Percentiles rank a stretch among this genome's conserved stretches.
Conservation (phyloP, 768 basidiomycete species). For the Dioszegia crocea region DNA sequence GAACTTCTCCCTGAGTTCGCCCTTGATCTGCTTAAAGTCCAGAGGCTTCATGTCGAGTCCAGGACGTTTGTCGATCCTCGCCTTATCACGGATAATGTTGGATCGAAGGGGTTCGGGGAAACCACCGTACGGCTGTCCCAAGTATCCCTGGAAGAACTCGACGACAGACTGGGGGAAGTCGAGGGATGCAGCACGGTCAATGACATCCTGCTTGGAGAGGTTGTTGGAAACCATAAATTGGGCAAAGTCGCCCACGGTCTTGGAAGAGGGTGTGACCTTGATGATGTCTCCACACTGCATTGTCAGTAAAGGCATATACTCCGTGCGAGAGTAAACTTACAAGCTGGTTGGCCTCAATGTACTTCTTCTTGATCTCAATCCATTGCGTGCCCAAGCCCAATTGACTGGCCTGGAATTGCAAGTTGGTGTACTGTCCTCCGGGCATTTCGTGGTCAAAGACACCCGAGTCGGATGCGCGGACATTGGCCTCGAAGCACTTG, state of each 20-base stretch:
- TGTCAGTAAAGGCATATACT: background rate
- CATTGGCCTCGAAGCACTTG: conserved; percentile 95
- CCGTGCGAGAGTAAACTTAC: conserved; percentile 54
- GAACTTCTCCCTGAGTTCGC: conserved; percentile 84
- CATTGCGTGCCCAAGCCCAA: conserved; percentile 96
- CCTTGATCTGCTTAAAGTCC: conserved; percentile 94
- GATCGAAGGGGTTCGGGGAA: conserved; percentile 96
- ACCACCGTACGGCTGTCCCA: conserved; percentile 94
- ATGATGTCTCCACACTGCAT: conserved; percentile 88
- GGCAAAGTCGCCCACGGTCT: conserved; percentile 98
- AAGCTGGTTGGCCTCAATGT: conserved; percentile 94
- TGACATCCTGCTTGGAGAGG: conserved; percentile 77
- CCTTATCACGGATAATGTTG: conserved; percentile 86
- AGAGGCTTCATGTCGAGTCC: conserved; percentile 80
- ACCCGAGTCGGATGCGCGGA: conserved; percentile 92
- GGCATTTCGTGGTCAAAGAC: conserved; percentile 99
- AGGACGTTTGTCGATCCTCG: conserved; percentile 87
- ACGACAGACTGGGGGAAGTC: conserved; percentile 80
- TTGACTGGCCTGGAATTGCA: conserved; percentile 95
- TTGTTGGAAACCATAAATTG: conserved; percentile 99
- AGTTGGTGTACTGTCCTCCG: conserved; percentile 60
- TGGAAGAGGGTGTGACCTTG: conserved; percentile 99
- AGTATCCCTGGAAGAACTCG: conserved; percentile 99
- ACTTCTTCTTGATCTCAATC: conserved; percentile 95
- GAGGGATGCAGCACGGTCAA: conserved; percentile 77